These are phyloP conservation scores for Lepidium aucheri DNA, from an alignment of 345 rosid genomes.

Conservation along the genomic window DNA sequence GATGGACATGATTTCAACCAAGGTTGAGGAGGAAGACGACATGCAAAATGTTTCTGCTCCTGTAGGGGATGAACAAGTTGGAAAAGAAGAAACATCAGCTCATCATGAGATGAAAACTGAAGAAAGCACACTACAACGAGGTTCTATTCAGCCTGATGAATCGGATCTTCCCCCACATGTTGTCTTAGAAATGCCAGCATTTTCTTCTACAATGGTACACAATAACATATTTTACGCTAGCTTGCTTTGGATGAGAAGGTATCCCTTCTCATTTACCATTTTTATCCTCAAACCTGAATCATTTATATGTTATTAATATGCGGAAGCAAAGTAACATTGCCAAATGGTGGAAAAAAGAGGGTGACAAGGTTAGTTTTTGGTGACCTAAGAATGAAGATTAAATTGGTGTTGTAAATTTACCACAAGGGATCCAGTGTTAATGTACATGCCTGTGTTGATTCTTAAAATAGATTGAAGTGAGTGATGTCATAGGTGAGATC, in stretches of 20 bases:
- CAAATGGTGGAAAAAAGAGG: slow-evolving; percentile 91
- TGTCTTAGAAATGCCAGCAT: slow-evolving; percentile 90
- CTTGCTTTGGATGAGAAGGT: slow-evolving; percentile 6
- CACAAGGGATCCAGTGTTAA: background rate
- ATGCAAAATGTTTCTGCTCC: slow-evolving; percentile 54
- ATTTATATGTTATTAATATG: slow-evolving; percentile 21
- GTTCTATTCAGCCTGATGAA: slow-evolving; percentile 30
- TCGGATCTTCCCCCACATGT: slow-evolving; percentile 78
- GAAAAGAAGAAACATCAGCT: slow-evolving; percentile 40
- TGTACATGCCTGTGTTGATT: slow-evolving; percentile 12
- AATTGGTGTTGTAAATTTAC: slow-evolving; percentile 1
- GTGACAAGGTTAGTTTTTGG: slow-evolving; percentile 70
- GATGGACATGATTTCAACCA: slow-evolving; percentile 21
- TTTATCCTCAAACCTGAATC: slow-evolving; percentile 3
- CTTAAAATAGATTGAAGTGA: slow-evolving; percentile 82
- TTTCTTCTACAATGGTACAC: slow-evolving; percentile 94
- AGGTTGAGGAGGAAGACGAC: slow-evolving; percentile 91
- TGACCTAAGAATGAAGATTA: slow-evolving; percentile 13
- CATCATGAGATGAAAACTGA: slow-evolving; percentile 32
- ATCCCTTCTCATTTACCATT: background rate
- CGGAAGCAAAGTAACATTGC: slow-evolving; percentile 87
- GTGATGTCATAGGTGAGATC: slow-evolving; percentile 92
- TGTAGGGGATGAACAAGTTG: slow-evolving; percentile 36
- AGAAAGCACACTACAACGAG: slow-evolving; percentile 32
- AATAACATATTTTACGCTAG: slow-evolving; percentile 17